Evolutionary conservation across 2,329 filamentous ascomycete genomes (phyloP).

Genomic region (Phyllosticta citribraziliensis): DNA sequence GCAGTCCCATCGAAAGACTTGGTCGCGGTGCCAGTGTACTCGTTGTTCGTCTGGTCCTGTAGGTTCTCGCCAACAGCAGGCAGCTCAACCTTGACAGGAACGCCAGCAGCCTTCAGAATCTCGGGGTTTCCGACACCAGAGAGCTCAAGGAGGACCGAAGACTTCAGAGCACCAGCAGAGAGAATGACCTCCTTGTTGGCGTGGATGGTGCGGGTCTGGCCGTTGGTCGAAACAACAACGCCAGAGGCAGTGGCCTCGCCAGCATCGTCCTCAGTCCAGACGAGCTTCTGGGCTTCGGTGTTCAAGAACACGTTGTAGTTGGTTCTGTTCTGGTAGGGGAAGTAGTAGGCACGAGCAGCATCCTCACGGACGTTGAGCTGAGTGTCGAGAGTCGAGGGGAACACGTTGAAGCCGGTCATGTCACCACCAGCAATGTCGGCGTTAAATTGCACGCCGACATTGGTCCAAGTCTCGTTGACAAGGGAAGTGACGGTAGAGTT

Average conservation of each 20-base stretch:
- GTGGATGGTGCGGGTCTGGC: constrained; percentile 14
- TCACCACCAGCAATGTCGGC: constrained; percentile 33
- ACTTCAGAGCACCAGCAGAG: constrained; percentile 25
- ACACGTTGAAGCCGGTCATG: constrained; percentile 36
- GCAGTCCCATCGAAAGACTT: constrained; percentile 30
- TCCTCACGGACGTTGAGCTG: constrained; percentile 33
- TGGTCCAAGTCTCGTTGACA: constrained; percentile 28
- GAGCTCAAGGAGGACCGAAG: constrained; percentile 25
- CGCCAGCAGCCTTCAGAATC: constrained; percentile 18
- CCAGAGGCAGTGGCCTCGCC: constrained; percentile 16
- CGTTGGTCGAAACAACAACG: constrained; percentile 17
- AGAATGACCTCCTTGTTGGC: constrained; percentile 24
- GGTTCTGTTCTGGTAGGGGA: constrained; percentile 25
- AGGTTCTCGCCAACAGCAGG: constrained; percentile 26
- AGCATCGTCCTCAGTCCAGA: constrained; percentile 21
- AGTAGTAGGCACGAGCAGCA: constrained; percentile 40
- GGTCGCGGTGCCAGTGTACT: constrained; percentile 17
- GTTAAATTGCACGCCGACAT: constrained; percentile 29
- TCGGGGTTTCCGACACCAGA: constrained; percentile 27
- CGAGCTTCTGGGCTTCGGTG: constrained; percentile 31
- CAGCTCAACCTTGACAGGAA: constrained; percentile 21
- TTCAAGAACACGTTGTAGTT: constrained; percentile 37
- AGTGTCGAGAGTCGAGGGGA: constrained; percentile 33
- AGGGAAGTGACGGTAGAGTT: constrained; percentile 18
- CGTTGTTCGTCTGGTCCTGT: constrained; percentile 25